Conservation (phyloP, 768 basidiomycete genomes). For the Kwoniella europaea region DNA sequence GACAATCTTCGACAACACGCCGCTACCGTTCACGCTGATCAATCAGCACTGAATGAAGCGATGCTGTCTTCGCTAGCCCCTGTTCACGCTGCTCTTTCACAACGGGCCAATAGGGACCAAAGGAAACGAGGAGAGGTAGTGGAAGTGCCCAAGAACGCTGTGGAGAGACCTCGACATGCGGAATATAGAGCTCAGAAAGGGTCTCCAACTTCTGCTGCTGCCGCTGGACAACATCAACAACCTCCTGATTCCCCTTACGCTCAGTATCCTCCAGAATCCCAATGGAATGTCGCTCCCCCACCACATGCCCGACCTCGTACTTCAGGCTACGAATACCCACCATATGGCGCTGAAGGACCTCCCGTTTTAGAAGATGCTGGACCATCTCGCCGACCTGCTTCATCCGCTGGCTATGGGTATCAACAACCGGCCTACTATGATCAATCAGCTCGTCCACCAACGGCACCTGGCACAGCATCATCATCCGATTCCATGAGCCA, state of each 20-base stretch:
- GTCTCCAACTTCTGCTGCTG: conserved; percentile 1
- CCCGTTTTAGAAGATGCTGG: conserved; percentile 33
- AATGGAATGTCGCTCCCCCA: conserved; percentile 26
- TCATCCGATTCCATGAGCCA: conserved; percentile 35
- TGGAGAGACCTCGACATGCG: conserved; percentile 46
- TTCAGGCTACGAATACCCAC: conserved; percentile 44
- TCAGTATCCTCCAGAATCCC: conserved; percentile 28
- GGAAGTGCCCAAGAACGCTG: conserved; percentile 54
- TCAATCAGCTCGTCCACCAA: conserved; percentile 24
- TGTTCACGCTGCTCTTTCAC: conserved; percentile 54
- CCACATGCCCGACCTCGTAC: conserved; percentile 40
- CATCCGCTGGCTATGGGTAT: conserved; percentile 39
- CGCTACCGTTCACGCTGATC: conserved; percentile 95
- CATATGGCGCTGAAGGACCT: conserved; percentile 21
- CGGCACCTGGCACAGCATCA: conserved; percentile 35
- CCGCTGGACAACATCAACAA: conserved; percentile 8
- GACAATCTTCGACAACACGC: conserved; percentile 97
- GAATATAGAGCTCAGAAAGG: conserved; percentile 36
- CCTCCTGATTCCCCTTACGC: conserved; percentile 35
- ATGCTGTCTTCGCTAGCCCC: conserved; percentile 54
- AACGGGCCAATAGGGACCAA: conserved; percentile 55
- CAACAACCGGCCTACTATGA: conserved; percentile 41
- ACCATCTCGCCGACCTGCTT: conserved; percentile 42
- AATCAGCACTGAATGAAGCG: conserved; percentile 59
- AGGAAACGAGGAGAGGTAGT: conserved; percentile 56